Conservation (phyloP, 352 stramenopile species). For the Globisporangium paroecandrum region DNA sequence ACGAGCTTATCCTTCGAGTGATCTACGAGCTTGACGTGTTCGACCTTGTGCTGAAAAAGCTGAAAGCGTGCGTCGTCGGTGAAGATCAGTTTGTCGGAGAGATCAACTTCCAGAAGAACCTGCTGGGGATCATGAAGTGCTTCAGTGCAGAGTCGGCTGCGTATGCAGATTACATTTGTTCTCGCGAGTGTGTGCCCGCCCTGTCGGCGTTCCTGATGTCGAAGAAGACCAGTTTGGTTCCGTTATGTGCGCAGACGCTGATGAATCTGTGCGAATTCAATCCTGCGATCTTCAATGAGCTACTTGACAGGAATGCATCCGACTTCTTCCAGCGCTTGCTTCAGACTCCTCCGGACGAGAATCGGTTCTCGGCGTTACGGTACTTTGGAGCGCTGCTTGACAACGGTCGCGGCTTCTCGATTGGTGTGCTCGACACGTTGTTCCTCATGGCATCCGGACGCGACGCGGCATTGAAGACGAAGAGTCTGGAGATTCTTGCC, state of each 20-base stretch:
- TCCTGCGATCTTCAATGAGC: conserved; percentile 55
- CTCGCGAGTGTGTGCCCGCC: conserved; percentile 41
- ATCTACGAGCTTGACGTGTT: conserved; percentile 65
- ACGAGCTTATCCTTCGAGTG: conserved; percentile 46
- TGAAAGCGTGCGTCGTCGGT: conserved; percentile 65
- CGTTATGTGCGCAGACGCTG: conserved; percentile 59
- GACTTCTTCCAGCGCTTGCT: conserved; percentile 77
- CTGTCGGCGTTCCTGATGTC: conserved; percentile 70
- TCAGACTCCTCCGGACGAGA: conserved; percentile 75
- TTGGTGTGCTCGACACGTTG: conserved; percentile 65
- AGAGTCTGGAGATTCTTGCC: conserved; percentile 54
- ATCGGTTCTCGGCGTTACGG: conserved; percentile 60
- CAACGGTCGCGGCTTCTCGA: conserved; percentile 46
- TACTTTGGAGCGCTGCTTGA: conserved; percentile 67
- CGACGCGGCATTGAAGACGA: conserved; percentile 40
- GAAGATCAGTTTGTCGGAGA: conserved; percentile 70
- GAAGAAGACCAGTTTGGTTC: conserved; percentile 60
- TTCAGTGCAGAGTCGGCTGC: conserved; percentile 56
- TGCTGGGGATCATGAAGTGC: conserved; percentile 74
- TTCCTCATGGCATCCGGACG: conserved; percentile 68
- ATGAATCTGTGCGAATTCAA: conserved; percentile 81
- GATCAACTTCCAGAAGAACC: conserved; percentile 74
- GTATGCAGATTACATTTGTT: conserved; percentile 64
- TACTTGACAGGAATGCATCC: conserved; percentile 59
- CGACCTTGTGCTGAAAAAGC: conserved; percentile 59